These are phyloP conservation scores for Plectranthus barbatus DNA, from an alignment of 257 asterid genomes.

Conservation along the genomic window DNA sequence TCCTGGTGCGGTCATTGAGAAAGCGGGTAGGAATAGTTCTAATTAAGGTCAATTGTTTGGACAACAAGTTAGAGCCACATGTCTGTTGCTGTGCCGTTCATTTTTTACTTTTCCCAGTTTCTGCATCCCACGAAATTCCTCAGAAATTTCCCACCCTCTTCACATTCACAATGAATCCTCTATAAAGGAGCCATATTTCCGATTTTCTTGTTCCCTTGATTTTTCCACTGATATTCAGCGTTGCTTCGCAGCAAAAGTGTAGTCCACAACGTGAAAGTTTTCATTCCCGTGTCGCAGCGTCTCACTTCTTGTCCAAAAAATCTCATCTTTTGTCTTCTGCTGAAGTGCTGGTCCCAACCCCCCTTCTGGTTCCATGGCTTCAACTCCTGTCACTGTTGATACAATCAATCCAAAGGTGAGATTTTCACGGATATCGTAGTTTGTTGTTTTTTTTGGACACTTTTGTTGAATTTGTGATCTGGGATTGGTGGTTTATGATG, in stretches of 20 bases:
- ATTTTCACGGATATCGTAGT: neutral
- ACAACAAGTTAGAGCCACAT: neutral
- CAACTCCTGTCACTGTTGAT: constrained; percentile 13
- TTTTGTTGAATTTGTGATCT: neutral
- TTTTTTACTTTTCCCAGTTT: neutral
- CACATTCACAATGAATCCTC: neutral
- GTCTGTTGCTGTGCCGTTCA: neutral
- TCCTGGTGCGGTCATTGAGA: too few relatives aligned
- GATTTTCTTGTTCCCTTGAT: neutral
- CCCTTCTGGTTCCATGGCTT: constrained; percentile 15
- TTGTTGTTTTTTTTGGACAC: neutral
- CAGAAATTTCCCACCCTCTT: neutral
- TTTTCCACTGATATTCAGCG: neutral
- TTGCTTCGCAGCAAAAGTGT: neutral
- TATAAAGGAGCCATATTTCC: neutral
- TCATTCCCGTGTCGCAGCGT: constrained; percentile 17
- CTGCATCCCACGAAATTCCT: neutral
- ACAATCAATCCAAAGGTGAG: constrained; percentile 30
- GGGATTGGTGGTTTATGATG: neutral
- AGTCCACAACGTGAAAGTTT: neutral
- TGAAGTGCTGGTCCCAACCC: neutral
- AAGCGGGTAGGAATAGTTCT: neutral
- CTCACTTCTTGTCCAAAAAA: neutral
- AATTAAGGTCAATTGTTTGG: neutral
- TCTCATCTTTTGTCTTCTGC: constrained; percentile 9